Evolutionary conservation across 495 filamentous ascomycete species (phyloP), one percentile per base, ranked within the genome.

Genomic region (Staphylotrichum longicolle): DNA sequence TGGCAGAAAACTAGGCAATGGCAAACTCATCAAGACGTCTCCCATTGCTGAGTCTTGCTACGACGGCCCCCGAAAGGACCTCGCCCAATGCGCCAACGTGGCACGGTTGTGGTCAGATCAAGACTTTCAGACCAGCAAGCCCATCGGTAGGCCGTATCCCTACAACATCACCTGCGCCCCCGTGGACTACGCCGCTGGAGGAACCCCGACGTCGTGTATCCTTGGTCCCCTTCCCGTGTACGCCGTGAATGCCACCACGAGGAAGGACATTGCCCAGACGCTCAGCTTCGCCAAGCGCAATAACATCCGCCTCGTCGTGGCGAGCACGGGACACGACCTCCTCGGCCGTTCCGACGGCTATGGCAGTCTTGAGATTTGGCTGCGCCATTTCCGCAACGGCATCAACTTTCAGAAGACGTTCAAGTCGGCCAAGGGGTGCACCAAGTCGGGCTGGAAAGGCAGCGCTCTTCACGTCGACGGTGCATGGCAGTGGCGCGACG

Each of bases 221-320:
- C 49, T 58, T 8, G 63, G 63, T 50, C 9, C 74, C 7, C 81
- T 80, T 61, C 76, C 77, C 27, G 71, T 69, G 15, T 83, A 83
- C 58, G 76, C 78, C 1, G 75, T 86, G 46, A 80, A 82, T 56
- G 81, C 77, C 7, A 77, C 64, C 54, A 75, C 54, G 11, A 71
- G 76, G 7, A 66, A 72, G 30, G 76, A 86, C 58, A 68, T 84
- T 37, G 72, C 76, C 51, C 66, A 73, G 10, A 76, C 79, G 1
- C 72, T 86, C 10, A 77, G 77, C 60, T 85, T 84, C 71, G 83
- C 82, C 7, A 73, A 75, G 32, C 73, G 81, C 14, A 66, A 71
- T 10, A 76, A 76, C 27, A 61, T 86, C 20, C 52, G 63, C 12
- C 44, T 66, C 12, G 56, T 63, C 39, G 45, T 63, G 14, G 32